Conservation (phyloP, 768 basidiomycete genomes). For the Suillus discolor region DNA sequence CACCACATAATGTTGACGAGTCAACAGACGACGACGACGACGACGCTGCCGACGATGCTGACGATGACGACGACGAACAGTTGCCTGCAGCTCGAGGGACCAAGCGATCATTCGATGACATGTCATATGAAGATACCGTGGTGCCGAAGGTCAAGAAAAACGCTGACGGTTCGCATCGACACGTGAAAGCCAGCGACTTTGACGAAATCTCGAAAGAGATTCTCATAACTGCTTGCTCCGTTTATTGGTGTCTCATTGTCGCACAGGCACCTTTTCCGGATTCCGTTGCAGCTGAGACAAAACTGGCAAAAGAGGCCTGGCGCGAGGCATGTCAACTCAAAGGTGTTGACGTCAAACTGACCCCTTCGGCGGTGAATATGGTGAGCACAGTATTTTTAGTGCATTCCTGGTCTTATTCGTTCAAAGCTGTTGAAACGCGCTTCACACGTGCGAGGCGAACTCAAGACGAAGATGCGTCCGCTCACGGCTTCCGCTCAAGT, state of each 20-base stretch:
- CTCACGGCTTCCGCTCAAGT: too few species aligned
- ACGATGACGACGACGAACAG: not conserved
- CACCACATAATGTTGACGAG: not conserved
- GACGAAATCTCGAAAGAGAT: conserved; percentile 21
- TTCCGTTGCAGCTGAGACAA: too few species aligned
- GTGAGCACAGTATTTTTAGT: too few species aligned
- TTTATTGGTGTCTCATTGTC: conserved; percentile 22
- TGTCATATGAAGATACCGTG: not conserved
- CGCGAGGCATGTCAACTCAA: too few species aligned
- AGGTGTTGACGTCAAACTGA: too few species aligned
- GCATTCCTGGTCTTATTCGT: too few species aligned
- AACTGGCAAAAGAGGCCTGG: too few species aligned
- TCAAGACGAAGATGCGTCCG: conserved; percentile 1
- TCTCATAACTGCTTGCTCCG: conserved; percentile 18
- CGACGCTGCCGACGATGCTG: not conserved
- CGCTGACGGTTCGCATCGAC: not conserved
- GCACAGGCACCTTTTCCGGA: too few species aligned
- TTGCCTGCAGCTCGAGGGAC: not conserved
- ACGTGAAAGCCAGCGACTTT: conserved; percentile 19
- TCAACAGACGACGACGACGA: not conserved
- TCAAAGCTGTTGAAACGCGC: too few species aligned
- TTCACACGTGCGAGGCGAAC: too few species aligned
- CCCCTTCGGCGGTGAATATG: too few species aligned
- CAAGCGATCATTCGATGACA: not conserved
- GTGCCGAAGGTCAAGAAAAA: not conserved